Conservation (phyloP, 257 asterid species). For the Penstemon barbatus region DNA sequence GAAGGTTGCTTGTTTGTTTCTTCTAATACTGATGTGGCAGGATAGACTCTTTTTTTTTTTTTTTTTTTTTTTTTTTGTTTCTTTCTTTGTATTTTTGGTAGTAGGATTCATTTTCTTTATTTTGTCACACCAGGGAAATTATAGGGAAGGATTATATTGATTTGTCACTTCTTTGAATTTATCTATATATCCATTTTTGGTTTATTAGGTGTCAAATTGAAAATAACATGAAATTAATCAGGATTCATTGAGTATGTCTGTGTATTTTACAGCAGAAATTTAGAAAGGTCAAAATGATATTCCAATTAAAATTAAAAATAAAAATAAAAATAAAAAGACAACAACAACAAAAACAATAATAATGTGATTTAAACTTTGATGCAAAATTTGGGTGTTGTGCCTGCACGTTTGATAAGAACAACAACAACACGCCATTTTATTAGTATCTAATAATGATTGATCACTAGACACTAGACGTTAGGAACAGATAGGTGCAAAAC, state of each 20-base stretch:
- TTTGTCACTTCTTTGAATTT: no score
- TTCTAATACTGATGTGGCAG: conserved; percentile 26
- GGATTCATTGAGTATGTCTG: no score
- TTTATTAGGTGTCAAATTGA: no score
- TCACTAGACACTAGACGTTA: conserved; percentile 1
- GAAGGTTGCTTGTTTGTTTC: conserved; percentile 17
- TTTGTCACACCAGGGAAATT: conserved; percentile 29
- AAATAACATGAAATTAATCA: no score
- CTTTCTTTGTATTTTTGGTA: not conserved
- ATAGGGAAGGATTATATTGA: conserved; percentile 14
- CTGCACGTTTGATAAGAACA: conserved; percentile 36
- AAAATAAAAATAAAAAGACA: no score
- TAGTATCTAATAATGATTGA: not conserved
- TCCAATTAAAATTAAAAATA: no score
- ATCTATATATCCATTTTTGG: no score
- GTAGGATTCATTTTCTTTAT: conserved; percentile 22
- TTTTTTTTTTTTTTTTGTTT: not conserved
- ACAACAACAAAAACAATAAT: no score
- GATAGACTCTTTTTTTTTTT: conserved; percentile 22
- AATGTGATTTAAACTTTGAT: not conserved
- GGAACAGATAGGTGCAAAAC: conserved; percentile 11
- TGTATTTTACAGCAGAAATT: no score
- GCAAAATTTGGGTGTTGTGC: conserved; percentile 22
- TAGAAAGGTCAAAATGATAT: no score
- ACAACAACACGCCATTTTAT: not conserved